Evolutionary conservation across 768 basidiomycete genomes (phyloP).

Genomic region (Xanthoconium stramineum): DNA sequence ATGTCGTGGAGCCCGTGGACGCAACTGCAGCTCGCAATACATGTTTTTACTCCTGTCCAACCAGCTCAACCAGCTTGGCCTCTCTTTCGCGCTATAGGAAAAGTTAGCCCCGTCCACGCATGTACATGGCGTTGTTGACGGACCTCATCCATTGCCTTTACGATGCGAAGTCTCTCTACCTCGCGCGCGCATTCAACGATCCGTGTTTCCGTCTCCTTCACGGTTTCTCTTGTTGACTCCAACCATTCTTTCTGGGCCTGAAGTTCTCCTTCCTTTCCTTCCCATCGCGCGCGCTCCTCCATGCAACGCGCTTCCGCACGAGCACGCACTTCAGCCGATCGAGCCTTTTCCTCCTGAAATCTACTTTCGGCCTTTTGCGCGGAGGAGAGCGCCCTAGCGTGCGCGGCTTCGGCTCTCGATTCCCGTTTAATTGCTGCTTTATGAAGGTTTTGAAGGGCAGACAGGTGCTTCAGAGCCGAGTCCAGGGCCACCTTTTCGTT

Average conservation of each 20-base stretch:
- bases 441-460: slow-evolving; percentile 67
- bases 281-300: slow-evolving; percentile 58
- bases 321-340: slow-evolving; percentile 48
- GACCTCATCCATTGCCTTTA: slow-evolving; percentile 67
- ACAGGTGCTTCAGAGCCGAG: slow-evolving; percentile 61
- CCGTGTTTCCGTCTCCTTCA: slow-evolving; percentile 55
- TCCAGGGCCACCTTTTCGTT: slow-evolving; percentile 61
- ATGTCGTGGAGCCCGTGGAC: not conserved
- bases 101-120: slow-evolving; percentile 1
- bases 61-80: slow-evolving; percentile 43
- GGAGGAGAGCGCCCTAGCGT: slow-evolving; percentile 49
- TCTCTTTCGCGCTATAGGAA: slow-evolving; percentile 49
- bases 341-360: slow-evolving; percentile 60
- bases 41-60: slow-evolving; percentile 7
- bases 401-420: slow-evolving; percentile 48
- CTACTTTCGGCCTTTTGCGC: slow-evolving; percentile 64
- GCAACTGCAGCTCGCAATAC: not conserved
- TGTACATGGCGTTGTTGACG: slow-evolving; percentile 8
- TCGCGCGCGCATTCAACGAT: slow-evolving; percentile 72
- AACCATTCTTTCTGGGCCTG: slow-evolving; percentile 45
- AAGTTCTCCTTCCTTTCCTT: slow-evolving; percentile 48
- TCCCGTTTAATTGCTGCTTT: slow-evolving; percentile 66
- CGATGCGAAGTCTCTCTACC: slow-evolving; percentile 60
- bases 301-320: slow-evolving; percentile 44
- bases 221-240: slow-evolving; percentile 49